phyloP scores from a whole-genome alignment of 768 basidiomycete species.

The Rhizopogon sp. region DNA sequence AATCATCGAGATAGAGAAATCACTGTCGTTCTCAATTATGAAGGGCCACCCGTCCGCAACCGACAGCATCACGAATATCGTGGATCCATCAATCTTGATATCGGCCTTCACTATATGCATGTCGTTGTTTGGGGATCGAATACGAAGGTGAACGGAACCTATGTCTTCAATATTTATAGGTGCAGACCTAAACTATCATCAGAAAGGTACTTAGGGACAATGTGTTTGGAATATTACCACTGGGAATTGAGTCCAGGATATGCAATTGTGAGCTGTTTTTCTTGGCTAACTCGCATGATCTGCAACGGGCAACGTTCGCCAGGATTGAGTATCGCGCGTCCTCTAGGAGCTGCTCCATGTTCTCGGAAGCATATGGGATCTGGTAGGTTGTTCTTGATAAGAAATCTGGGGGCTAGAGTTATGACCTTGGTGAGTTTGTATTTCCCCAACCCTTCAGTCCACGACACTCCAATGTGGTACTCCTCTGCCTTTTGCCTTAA shows the following conservation, averaged over 20 bases:
- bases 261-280: constrained; percentile 79
- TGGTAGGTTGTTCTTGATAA: constrained; percentile 76
- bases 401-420: constrained; percentile 84
- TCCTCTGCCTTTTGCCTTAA: constrained; percentile 57
- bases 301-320: constrained; percentile 68
- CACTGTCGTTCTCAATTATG: constrained; percentile 83
- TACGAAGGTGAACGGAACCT: constrained; percentile 72
- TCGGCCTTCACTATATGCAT: constrained; percentile 68
- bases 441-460: constrained; percentile 92
- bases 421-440: constrained; percentile 96
- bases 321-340: constrained; percentile 55
- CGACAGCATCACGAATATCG: constrained; percentile 79
- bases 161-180: constrained; percentile 92
- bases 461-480: constrained; percentile 83
- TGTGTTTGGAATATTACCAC: constrained; percentile 51
- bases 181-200: constrained; percentile 60
- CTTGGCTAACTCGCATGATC: constrained; percentile 57
- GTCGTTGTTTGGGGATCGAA: constrained; percentile 32
- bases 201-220: background rate
- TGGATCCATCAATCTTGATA: constrained; percentile 77
- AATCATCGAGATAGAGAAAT: constrained; percentile 57
- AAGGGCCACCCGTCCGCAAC: constrained; percentile 80
- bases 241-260: constrained; percentile 79
- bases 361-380: constrained; percentile 78
- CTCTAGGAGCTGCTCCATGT: constrained; percentile 66